Conservation (phyloP, 345 rosid genomes). For the Turritis glabra region DNA sequence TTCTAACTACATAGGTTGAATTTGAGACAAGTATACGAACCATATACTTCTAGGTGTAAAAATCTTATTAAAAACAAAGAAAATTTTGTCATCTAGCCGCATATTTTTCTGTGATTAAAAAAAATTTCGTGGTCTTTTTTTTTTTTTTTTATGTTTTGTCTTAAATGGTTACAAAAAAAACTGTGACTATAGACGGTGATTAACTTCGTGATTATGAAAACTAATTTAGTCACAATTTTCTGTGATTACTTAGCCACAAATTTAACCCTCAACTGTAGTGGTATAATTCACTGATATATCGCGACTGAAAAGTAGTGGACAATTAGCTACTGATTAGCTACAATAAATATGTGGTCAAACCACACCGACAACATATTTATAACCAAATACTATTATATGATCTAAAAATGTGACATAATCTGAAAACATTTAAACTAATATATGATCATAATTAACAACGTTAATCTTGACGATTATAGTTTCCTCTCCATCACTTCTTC, state of each 20-base stretch:
- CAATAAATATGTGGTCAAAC: background rate
- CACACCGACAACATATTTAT: background rate
- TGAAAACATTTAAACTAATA: background rate
- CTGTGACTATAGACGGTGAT: too few species aligned
- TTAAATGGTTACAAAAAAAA: background rate
- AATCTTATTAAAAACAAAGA: background rate
- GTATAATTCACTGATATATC: too few species aligned
- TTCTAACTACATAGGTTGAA: background rate
- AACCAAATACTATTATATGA: background rate
- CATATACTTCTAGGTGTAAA: background rate
- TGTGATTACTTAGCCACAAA: too few species aligned
- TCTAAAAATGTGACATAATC: background rate
- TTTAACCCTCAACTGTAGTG: background rate
- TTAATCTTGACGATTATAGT: background rate
- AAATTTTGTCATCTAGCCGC: background rate
- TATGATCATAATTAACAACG: background rate
- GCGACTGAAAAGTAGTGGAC: background rate
- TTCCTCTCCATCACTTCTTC: conserved; percentile 4
- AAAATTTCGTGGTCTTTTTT: too few species aligned
- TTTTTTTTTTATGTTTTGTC: too few species aligned
- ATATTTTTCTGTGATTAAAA: background rate
- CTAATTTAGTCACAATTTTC: too few species aligned
- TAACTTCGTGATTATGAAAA: too few species aligned
- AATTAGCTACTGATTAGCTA: background rate
- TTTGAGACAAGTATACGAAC: background rate